Evolutionary conservation across 108 stramenopile species (phyloP).

Genomic region (Skeletonema tropicum): DNA sequence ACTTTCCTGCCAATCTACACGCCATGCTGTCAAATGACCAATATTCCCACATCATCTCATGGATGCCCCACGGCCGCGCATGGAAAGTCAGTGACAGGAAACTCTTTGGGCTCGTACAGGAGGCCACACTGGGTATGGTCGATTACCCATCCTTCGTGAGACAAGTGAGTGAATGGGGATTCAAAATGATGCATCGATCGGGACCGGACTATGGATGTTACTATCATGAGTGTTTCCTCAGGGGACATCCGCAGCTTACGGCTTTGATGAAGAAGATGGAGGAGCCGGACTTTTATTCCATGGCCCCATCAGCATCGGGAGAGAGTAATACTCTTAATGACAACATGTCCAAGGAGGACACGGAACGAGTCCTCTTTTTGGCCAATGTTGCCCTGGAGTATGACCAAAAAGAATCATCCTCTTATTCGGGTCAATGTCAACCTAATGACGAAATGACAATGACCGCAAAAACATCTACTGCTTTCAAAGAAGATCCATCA

Average conservation of each 20-base stretch:
- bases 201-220: slow-evolving; percentile 1
- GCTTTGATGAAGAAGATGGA: neutral
- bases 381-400: too few species aligned
- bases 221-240: slow-evolving; percentile 4
- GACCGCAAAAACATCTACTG: neutral
- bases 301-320: too few species aligned
- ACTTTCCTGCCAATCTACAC: neutral
- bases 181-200: neutral
- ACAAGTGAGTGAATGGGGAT: neutral
- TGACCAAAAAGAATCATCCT: neutral
- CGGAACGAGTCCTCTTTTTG: too few species aligned
- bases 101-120: neutral
- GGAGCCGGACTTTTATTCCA: neutral
- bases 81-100: neutral
- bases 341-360: too few species aligned
- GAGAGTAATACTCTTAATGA: too few species aligned
- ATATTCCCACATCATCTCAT: neutral
- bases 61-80: slow-evolving; percentile 3
- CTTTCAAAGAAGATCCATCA: neutral
- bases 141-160: neutral
- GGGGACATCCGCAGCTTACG: neutral
- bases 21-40: neutral
- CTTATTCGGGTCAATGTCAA: too few species aligned
- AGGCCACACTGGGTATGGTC: neutral
- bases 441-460: neutral